phyloP scores from a whole-genome alignment of 495 filamentous ascomycete genomes.

The Immersiella caudata region DNA sequence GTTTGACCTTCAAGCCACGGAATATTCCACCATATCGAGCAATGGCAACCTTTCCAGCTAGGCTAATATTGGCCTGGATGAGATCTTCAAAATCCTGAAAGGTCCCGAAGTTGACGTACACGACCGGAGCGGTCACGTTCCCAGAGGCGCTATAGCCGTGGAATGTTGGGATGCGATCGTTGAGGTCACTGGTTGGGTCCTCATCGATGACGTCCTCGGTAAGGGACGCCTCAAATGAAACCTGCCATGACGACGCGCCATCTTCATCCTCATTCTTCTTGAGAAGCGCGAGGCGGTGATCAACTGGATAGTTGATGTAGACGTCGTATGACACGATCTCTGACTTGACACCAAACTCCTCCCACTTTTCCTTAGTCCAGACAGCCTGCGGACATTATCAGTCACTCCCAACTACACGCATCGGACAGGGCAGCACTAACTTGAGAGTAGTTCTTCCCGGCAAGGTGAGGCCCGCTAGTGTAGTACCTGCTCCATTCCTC shows the following conservation, averaged over 20 bases:
- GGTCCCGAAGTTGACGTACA: slow-evolving; percentile 89
- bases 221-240: slow-evolving; percentile 78
- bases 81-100: slow-evolving; percentile 86
- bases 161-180: slow-evolving; percentile 84
- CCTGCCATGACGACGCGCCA: slow-evolving; percentile 49
- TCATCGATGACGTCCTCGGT: slow-evolving; percentile 86
- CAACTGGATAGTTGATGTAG: slow-evolving; percentile 87
- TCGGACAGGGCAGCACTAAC: slow-evolving; percentile 21
- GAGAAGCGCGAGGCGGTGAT: slow-evolving; percentile 76
- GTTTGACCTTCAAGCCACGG: slow-evolving; percentile 89
- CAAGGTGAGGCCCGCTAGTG: slow-evolving; percentile 83
- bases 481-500: slow-evolving; percentile 91
- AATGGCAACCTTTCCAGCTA: slow-evolving; percentile 85
- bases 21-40: slow-evolving; percentile 86
- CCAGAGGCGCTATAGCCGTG: slow-evolving; percentile 93
- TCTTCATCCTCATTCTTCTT: slow-evolving; percentile 60
- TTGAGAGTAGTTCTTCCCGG: slow-evolving; percentile 79
- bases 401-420: background rate
- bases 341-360: slow-evolving; percentile 76
- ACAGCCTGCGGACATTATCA: slow-evolving; percentile 59
- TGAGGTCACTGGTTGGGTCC: slow-evolving; percentile 72
- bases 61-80: slow-evolving; percentile 68
- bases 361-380: slow-evolving; percentile 87
- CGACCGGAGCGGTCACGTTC: slow-evolving; percentile 78
- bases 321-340: slow-evolving; percentile 81